Evolutionary conservation across 139 green algal genomes (phyloP).

Genomic region (Tetradesmus lagerheimii): DNA sequence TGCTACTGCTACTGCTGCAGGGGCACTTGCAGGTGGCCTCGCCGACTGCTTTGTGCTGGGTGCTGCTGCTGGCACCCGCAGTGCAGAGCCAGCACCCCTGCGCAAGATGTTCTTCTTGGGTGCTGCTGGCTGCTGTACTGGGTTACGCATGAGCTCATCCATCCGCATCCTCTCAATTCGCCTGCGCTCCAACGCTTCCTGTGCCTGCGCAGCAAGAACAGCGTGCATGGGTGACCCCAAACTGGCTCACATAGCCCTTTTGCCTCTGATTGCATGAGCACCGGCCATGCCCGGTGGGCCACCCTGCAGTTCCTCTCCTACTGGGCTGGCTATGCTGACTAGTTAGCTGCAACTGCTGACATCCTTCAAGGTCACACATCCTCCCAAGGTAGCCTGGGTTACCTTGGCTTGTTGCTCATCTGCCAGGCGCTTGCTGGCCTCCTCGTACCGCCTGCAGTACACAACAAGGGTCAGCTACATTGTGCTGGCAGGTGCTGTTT

Average conservation of each 20-base stretch:
- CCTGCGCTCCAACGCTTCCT: conserved; percentile 60
- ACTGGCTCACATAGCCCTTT: background rate
- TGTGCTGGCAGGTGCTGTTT: background rate
- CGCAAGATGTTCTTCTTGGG: conserved; percentile 67
- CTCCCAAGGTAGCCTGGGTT: too few relatives aligned
- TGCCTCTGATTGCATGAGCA: background rate
- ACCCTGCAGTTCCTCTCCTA: background rate
- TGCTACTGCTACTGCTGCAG: background rate
- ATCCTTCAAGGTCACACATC: too few relatives aligned
- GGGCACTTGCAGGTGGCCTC: background rate
- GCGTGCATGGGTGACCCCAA: background rate
- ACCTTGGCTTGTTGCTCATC: conserved; percentile 57
- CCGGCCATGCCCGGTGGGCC: background rate
- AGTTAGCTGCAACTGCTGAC: too few relatives aligned
- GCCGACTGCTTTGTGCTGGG: background rate
- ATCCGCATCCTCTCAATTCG: conserved; percentile 48
- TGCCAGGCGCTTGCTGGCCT: conserved; percentile 40
- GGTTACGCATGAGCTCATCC: conserved; percentile 73
- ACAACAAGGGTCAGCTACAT: background rate
- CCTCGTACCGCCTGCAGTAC: conserved; percentile 55
- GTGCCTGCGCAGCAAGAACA: conserved; percentile 46
- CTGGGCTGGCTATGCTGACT: too few relatives aligned
- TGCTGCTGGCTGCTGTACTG: conserved; percentile 58
- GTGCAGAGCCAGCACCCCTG: background rate
- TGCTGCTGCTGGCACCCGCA: background rate